phyloP scores from a whole-genome alignment of 2,329 filamentous ascomycete species.

The Botryotinia narcissicola region DNA sequence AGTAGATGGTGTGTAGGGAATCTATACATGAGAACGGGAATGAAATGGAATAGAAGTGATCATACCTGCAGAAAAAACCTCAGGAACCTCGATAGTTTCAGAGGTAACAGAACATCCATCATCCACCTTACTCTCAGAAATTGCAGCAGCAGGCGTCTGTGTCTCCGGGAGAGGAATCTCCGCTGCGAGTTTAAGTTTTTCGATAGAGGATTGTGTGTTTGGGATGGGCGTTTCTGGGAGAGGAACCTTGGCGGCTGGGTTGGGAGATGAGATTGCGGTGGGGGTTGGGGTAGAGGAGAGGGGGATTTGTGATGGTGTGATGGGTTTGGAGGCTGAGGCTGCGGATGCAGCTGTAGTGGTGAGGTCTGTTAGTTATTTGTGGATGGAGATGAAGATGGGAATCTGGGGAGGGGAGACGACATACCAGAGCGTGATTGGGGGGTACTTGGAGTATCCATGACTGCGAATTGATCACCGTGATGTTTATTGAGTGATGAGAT shows the following conservation, averaged over 20 bases:
- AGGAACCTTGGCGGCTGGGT: neutral
- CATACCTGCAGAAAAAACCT: too few species aligned
- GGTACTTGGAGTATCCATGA: neutral
- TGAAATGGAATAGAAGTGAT: too few species aligned
- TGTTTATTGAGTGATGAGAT: neutral
- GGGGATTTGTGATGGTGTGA: neutral
- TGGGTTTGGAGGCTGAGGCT: fast-evolving
- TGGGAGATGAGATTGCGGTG: neutral
- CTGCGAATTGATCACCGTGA: neutral
- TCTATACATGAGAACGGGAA: too few species aligned
- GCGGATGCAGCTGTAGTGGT: neutral
- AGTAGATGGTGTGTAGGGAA: too few species aligned
- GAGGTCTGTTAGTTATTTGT: neutral
- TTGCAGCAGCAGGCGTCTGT: neutral
- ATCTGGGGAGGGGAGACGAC: neutral
- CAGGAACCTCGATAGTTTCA: too few species aligned
- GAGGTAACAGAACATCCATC: too few species aligned
- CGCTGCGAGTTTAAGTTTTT: neutral
- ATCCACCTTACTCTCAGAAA: neutral
- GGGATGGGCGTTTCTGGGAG: neutral
- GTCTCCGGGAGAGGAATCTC: neutral
- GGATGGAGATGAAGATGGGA: fast-evolving
- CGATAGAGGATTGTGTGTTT: neutral
- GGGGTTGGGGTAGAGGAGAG: neutral
- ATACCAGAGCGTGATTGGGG: neutral